phyloP scores from a whole-genome alignment of 2,329 filamentous ascomycete species.

The Alternaria sp. region DNA sequence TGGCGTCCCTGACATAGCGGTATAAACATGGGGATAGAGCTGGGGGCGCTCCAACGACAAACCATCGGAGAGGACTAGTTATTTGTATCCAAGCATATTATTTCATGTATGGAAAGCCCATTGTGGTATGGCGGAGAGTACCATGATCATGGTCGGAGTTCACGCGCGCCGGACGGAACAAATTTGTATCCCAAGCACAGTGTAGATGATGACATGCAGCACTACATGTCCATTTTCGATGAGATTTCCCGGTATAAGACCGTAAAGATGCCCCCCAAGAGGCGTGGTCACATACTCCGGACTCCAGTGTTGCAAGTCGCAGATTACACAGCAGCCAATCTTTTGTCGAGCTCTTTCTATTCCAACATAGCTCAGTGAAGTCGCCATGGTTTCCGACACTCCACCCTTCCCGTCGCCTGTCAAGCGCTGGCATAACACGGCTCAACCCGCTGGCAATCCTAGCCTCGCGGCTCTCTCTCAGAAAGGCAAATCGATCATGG shows the following conservation, averaged over 20 bases:
- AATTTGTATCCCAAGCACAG: conserved; percentile 1
- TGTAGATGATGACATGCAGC: background rate
- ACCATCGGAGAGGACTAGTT: background rate
- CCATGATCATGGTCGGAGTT: background rate
- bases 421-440: conserved; percentile 23
- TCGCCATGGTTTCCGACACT: conserved; percentile 1
- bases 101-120: background rate
- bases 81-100: no score
- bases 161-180: conserved; percentile 1
- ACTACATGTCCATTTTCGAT: background rate
- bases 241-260: background rate
- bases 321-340: background rate
- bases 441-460: conserved; percentile 44
- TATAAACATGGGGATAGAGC: no score
- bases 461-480: conserved; percentile 31
- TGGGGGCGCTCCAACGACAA: background rate
- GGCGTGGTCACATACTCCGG: background rate
- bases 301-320: background rate
- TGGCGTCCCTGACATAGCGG: conserved; percentile 45
- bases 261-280: background rate
- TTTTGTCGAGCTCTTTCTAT: background rate
- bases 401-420: conserved; percentile 44
- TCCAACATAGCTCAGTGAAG: background rate
- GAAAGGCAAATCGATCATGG: conserved; percentile 35
- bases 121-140: background rate